Conservation (phyloP, 2,329 filamentous ascomycete genomes). For the Fonsecaea multimorphosa region DNA sequence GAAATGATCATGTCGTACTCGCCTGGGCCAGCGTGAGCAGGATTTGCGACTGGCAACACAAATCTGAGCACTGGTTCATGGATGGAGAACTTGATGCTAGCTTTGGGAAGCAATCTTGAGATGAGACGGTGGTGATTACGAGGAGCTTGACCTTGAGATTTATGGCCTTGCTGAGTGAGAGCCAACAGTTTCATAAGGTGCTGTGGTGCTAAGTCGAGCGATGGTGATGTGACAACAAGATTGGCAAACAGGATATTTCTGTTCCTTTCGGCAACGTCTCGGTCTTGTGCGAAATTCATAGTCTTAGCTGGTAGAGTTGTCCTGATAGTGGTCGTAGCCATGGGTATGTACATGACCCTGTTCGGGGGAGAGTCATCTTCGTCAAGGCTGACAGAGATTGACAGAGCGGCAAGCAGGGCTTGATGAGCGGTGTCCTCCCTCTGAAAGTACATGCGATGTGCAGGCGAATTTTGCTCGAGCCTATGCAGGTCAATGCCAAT, state of each 20-base stretch:
- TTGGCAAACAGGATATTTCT: constrained; percentile 97
- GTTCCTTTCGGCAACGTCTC: constrained; percentile 80
- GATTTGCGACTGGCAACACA: constrained; percentile 74
- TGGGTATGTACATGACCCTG: constrained; percentile 88
- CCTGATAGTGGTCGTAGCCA: constrained; percentile 94
- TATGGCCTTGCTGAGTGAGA: constrained; percentile 64
- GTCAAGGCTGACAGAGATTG: constrained; percentile 88
- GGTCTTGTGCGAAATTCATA: constrained; percentile 74
- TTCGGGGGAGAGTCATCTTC: constrained; percentile 87
- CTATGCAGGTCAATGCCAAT: constrained; percentile 91
- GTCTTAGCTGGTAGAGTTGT: constrained; percentile 95
- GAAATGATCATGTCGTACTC: constrained; percentile 96
- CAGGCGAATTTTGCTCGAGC: constrained; percentile 87
- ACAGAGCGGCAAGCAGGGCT: constrained; percentile 87
- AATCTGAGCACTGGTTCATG: constrained; percentile 95
- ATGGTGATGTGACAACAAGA: constrained; percentile 93
- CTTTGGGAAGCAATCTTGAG: constrained; percentile 89
- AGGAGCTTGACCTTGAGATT: constrained; percentile 49
- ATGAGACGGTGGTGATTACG: constrained; percentile 69
- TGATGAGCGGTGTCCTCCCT: constrained; percentile 92
- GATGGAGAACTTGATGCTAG: constrained; percentile 92
- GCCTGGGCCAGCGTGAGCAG: constrained; percentile 63
- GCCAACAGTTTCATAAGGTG: constrained; percentile 86
- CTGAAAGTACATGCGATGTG: constrained; percentile 98
- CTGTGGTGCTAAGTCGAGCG: constrained; percentile 87